Evolutionary conservation across 2,329 filamentous ascomycete species (phyloP).

Genomic region (Zymoseptoria passerinii): DNA sequence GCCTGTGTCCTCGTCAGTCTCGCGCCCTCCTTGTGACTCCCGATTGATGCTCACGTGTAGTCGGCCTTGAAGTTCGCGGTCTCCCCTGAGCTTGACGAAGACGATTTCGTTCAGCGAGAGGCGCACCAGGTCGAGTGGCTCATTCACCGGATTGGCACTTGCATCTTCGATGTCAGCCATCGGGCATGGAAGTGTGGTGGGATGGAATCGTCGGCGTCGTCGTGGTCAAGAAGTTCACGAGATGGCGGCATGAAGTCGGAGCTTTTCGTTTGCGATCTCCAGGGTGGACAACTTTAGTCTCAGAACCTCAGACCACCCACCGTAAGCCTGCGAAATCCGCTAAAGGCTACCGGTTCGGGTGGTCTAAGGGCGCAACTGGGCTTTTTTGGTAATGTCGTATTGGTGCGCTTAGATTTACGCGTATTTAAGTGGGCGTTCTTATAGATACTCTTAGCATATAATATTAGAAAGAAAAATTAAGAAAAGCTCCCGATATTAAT

Average conservation of each 20-base stretch:
- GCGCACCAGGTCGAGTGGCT: slow-evolving; percentile 92
- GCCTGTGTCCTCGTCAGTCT: slow-evolving; percentile 51
- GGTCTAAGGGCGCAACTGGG: no score
- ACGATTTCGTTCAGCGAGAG: slow-evolving; percentile 92
- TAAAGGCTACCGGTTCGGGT: no score
- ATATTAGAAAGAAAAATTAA: no score
- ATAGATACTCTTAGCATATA: no score
- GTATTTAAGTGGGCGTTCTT: no score
- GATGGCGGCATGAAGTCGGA: background rate
- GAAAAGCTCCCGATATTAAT: no score
- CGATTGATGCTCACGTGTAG: slow-evolving; percentile 62
- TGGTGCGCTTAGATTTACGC: no score
- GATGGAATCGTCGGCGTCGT: background rate
- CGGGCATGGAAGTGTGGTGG: slow-evolving; percentile 4
- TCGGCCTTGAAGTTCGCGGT: slow-evolving; percentile 89
- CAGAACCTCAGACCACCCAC: no score
- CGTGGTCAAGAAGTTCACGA: background rate
- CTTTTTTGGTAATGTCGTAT: no score
- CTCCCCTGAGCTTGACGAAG: slow-evolving; percentile 92
- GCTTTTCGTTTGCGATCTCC: background rate
- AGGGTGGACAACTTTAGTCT: no score
- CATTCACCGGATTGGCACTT: slow-evolving; percentile 54
- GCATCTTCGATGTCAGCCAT: slow-evolving; percentile 79
- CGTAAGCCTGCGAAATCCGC: no score
- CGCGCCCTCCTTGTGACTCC: background rate